Evolutionary conservation across 345 rosid species (phyloP), one percentile per base, ranked within the genome.

Genomic region (Gossypium rotundifolium): DNA sequence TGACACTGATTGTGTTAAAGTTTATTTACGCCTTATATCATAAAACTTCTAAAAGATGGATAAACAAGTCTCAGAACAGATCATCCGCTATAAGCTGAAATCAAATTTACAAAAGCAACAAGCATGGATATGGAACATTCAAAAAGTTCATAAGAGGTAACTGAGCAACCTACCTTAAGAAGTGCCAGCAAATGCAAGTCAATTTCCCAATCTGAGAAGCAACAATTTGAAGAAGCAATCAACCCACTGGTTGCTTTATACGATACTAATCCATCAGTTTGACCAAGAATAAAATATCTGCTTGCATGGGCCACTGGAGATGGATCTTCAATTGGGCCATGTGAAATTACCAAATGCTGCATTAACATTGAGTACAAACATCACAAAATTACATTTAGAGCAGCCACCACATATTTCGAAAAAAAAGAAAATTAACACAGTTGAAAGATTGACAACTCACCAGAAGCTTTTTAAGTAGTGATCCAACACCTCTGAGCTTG

Each of bases 241-340:
- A 93, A 86, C 77, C 82, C 79, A 75, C 87, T 81, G 17, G 97
- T 92, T 73, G 86, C 86, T 80, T 95, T 90, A 80, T 88, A 93
- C 12, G 98, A 90, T 79, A 95, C 71, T 75, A 87, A 76, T 72
- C 93, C 96, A 69, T 93, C 98, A 46, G 87, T 77, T 78, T 87
- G 85, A 82, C 88, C 92, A 80, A 87, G 86, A 73, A 87, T 78
- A 83, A 92, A 83, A 72, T 85, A 83, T 81, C 81, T 88, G 73
- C 88, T 88, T 68, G 94, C 92, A 70, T 74, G 73, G 76, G 91
- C 91, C 74, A 86, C 94, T 57, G 82, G 89, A 82, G 97, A 95
- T 76, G 97, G 97, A 88, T 95, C 98, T 86, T 91, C 94, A 70
- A 91, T 86, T 76, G 89, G 87, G 73, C 93, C 94, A 82, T 76